phyloP scores from a whole-genome alignment of 176 grass and related monocot genomes.

The Oropetium thomaeum region DNA sequence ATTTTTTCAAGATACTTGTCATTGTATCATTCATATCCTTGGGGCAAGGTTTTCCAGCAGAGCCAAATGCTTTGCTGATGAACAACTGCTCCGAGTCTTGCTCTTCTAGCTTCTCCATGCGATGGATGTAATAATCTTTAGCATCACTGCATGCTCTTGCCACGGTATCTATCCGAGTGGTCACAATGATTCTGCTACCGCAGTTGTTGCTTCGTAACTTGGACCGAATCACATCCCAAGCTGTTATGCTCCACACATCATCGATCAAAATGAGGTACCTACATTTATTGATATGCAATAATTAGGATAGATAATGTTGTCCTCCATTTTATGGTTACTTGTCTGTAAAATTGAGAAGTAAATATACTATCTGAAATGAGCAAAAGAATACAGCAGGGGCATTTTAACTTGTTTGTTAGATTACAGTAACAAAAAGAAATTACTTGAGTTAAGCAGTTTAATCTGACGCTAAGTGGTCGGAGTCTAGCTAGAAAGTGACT shows the following conservation, averaged over 20 bases:
- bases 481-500: too few relatives aligned
- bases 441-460: too few relatives aligned
- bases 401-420: too few relatives aligned
- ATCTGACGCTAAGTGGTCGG: too few relatives aligned
- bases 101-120: not conserved
- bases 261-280: constrained; percentile 27
- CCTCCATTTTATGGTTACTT: too few relatives aligned
- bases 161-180: not conserved
- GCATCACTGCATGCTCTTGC: not conserved
- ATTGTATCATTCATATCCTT: not conserved
- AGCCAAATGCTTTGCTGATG: not conserved
- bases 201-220: not conserved
- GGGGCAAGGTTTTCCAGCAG: not conserved
- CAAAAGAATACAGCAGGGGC: not conserved
- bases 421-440: too few relatives aligned
- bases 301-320: not conserved
- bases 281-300: not conserved
- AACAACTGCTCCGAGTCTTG: not conserved
- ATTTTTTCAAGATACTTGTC: not conserved
- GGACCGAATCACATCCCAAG: not conserved
- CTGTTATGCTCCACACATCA: constrained; percentile 9
- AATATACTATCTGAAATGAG: too few relatives aligned
- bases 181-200: not conserved
- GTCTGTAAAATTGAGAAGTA: too few relatives aligned
- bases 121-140: not conserved